Base-by-base conservation (phyloP, 129 eudicot species). In the Centrapalus pauciflorus region DNA sequence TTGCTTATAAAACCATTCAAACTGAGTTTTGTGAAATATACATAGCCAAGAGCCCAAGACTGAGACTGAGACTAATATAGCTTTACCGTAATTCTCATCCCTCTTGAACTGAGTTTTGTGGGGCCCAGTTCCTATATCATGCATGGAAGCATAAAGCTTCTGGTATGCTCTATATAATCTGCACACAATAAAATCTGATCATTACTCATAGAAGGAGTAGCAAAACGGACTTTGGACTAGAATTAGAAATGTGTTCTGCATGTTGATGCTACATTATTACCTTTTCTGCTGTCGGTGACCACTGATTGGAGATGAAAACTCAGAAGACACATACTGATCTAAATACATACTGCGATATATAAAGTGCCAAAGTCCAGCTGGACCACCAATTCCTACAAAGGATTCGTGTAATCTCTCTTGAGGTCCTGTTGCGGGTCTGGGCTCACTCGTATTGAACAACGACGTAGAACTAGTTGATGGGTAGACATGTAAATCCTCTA, bases 361-460 rank as follows among this genome's bases (percentile, higher is more conserved):
- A 61, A 93, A 93, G 84, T 93, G 99, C 96, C 95, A 93, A 48
- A 93, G 90, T 33, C 99, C 99, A 76, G 87, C 87, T 5, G 95
- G 96, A 66, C 99, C 98, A 75, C 98, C 97, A 55, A 67, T 67
- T 20, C 88, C 95, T 33, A 45, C 48, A 41, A 72, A 67, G 16
- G 83, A 62, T 20, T 88, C 93, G 14, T 78, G 41, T 21, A 50
- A 14, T 54, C 80, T 74, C 48, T 75, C 85, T 4, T 75, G 72
- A 8, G 90, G 65, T 38, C 63, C 86, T 28, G 64, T 49, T 55
- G 81, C 20, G 43, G 54, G 73, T 58, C 77, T 66, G 21, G 80
- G 67, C 41, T 81, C 88, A 49, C 85, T 81, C 25, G 79, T 59
- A 78, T 83, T 82, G 65, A 80, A 77, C 43, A 80, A 58, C 43